Evolutionary conservation across 140 eudicot genomes (phyloP), one percentile per base, ranked within the genome.

Genomic region (Cichorium intybus): DNA sequence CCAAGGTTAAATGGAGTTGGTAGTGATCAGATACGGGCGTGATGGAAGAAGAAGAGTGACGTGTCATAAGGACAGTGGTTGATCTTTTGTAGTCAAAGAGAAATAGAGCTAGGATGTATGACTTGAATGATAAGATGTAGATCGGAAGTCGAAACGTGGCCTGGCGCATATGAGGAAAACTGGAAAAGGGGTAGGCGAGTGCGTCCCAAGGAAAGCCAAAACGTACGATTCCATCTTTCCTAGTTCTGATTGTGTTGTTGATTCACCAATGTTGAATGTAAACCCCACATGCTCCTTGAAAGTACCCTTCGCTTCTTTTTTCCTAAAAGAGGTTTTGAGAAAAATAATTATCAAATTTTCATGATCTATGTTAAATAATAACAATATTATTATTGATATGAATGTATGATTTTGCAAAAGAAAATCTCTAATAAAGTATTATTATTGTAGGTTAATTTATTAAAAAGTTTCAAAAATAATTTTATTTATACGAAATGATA

Each of bases 141-240:
- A 65, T 65, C 24, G 61, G 37, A 65, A 61, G 23, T 65, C 71
- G 62, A 66, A 52, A 66, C 62, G 62, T 66, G 62, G 62, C 61
- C 9, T 17, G 14, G 51, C 1, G 18, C 15, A 24, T 45, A 26
- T 22, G 23, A 23, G 0, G 64, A 16, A n/a, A n/a, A n/a, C n/a
- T n/a, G 47, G 23, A 10, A 29, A 16, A 48, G 54, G 16, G 17
- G 7, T 4, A 49, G 59, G 60, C 17, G 70, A 28, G 48, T 48
- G 70, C 33, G 59, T 20, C 59, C 24, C 64, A 48, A 48, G 12
- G 45, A 57, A 31, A 64, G 34, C 50, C 50, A 34, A 65, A 49
- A 50, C 31, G 61, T 65, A 65, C 71, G 57, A 63, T 64, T 48
- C 33, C 48, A 17, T 12, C 58, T 9, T 11, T 27, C 12, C 57